Conservation (phyloP, 176 grass and related monocot genomes). For the Poa annua region DNA sequence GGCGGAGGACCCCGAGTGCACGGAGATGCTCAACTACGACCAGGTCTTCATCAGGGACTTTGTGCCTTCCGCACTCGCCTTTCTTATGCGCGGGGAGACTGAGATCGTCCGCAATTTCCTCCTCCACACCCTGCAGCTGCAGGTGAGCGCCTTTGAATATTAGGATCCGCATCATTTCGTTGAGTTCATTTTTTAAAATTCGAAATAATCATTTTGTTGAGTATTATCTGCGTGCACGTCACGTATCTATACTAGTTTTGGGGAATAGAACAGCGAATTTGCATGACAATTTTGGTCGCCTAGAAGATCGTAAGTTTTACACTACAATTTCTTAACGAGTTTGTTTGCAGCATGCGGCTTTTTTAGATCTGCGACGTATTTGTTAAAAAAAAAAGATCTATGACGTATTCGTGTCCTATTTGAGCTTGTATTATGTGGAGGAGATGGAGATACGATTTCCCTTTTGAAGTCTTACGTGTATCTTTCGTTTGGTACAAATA, state of each 20-base stretch:
- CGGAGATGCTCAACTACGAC: conserved; percentile 86
- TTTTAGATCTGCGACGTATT: not conserved
- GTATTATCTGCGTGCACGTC: conserved; percentile 40
- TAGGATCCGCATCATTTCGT: conserved; percentile 24
- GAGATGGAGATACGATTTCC: conserved; percentile 23
- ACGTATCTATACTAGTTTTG: not conserved
- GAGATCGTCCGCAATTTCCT: conserved; percentile 98
- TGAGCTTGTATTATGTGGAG: not conserved
- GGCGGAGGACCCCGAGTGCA: conserved; percentile 66
- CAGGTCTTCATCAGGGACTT: conserved; percentile 99
- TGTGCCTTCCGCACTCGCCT: conserved; percentile 92
- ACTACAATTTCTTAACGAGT: not conserved
- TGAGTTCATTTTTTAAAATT: not conserved
- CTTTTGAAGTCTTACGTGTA: conserved; percentile 31
- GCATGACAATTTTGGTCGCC: conserved; percentile 14
- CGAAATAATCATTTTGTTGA: not conserved
- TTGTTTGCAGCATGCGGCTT: not conserved
- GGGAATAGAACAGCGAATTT: conserved; percentile 19
- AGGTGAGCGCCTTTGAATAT: conserved; percentile 58
- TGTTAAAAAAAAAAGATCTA: too few relatives aligned
- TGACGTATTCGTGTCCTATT: conserved; percentile 10
- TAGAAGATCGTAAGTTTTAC: not conserved
- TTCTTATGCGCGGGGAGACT: conserved; percentile 90
- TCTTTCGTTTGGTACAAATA: conserved; percentile 12
- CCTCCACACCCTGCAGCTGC: conserved; percentile 93